Evolutionary conservation across 768 basidiomycete species (phyloP).

Genomic region (Artomyces pyxidatus): DNA sequence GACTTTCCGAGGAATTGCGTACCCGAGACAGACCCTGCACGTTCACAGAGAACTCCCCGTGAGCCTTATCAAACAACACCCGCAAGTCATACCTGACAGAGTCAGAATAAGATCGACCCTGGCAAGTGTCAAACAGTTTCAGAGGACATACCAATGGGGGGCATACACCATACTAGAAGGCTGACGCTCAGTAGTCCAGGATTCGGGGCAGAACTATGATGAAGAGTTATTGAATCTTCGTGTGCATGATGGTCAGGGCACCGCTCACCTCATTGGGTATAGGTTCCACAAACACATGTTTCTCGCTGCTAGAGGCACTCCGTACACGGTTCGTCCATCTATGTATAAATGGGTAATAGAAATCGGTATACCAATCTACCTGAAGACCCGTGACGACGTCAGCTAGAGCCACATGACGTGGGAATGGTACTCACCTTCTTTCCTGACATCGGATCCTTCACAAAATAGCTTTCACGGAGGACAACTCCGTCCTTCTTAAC

Average conservation of each 20-base stretch:
- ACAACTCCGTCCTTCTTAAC: constrained; percentile 61
- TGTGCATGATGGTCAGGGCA: not conserved
- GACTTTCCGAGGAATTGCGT: too few species aligned
- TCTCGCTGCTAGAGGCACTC: constrained; percentile 37
- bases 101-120: not conserved
- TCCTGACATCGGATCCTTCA: constrained; percentile 54
- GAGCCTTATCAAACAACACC: constrained; percentile 75
- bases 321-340: constrained; percentile 60
- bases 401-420: not conserved
- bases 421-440: constrained; percentile 38
- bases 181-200: constrained; percentile 62
- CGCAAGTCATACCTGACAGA: constrained; percentile 81
- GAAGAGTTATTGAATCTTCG: not conserved
- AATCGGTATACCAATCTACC: constrained; percentile 85
- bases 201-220: constrained; percentile 65
- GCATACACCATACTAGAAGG: constrained; percentile 60
- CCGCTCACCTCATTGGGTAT: constrained; percentile 86
- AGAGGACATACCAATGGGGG: constrained; percentile 55
- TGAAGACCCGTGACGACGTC: too few species aligned
- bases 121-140: constrained; percentile 24
- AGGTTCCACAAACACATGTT: constrained; percentile 70
- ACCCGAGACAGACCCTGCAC: constrained; percentile 90
- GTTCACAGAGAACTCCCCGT: constrained; percentile 82
- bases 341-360: constrained; percentile 70
- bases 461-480: constrained; percentile 80